These are phyloP conservation scores for Coemansia sp. DNA, from an alignment of 192 early-diverging fungal species.

Conservation along the genomic window DNA sequence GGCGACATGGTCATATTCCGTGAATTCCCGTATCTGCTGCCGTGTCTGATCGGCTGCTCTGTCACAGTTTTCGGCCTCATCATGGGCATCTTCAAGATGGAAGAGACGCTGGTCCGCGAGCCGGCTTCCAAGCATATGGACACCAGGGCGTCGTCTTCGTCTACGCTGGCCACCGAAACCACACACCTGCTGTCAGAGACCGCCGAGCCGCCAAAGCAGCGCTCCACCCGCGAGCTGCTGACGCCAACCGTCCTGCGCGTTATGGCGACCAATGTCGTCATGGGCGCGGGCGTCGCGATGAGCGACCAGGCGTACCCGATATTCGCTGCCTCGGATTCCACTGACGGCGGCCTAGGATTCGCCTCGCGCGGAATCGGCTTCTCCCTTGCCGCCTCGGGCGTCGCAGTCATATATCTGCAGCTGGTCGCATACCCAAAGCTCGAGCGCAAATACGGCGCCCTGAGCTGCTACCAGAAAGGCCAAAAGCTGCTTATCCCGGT, in stretches of 20 bases:
- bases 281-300: conserved; percentile 21
- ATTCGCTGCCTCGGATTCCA: conserved; percentile 34
- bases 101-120: conserved; percentile 57
- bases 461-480: conserved; percentile 46
- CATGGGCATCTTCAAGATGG: conserved; percentile 60
- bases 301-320: conserved; percentile 38
- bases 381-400: conserved; percentile 42
- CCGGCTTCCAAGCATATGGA: not conserved
- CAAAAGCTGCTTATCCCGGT: conserved; percentile 13
- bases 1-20: conserved; percentile 59
- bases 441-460: conserved; percentile 42
- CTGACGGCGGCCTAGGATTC: conserved; percentile 56
- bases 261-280: conserved; percentile 18
- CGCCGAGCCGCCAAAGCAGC: not conserved
- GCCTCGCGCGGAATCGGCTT: conserved; percentile 52
- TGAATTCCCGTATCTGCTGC: conserved; percentile 78
- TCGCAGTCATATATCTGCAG: conserved; percentile 52
- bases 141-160: not conserved
- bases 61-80: conserved; percentile 64
- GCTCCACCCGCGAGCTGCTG: conserved; percentile 17
- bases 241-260: conserved; percentile 29
- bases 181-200: conserved; percentile 3
- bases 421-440: conserved; percentile 50
- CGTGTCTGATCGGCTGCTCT: conserved; percentile 67
- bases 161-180: not conserved